These are phyloP conservation scores for Alternaria rosae DNA, from an alignment of 2,329 filamentous ascomycete species.

Conservation along the genomic window DNA sequence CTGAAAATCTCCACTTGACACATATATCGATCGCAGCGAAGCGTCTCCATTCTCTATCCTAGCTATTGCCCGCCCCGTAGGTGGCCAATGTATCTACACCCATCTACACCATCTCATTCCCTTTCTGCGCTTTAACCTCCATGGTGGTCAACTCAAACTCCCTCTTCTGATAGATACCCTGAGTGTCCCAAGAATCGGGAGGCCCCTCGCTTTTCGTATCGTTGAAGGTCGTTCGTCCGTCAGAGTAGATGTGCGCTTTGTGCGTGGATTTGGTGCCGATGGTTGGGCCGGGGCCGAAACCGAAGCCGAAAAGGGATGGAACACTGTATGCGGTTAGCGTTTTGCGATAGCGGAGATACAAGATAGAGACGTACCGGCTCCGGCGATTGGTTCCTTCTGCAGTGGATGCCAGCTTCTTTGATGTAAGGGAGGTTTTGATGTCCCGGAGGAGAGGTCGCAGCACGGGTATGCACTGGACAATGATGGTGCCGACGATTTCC, in stretches of 20 bases:
- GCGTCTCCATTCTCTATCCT: constrained; percentile 7
- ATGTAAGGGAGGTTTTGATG: constrained; percentile 50
- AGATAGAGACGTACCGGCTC: constrained; percentile 23
- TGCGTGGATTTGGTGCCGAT: constrained; percentile 21
- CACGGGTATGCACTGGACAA: constrained; percentile 63
- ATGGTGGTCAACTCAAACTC: constrained; percentile 35
- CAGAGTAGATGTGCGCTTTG: constrained; percentile 31
- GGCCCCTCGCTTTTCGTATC: constrained; percentile 20
- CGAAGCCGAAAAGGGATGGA: constrained; percentile 13
- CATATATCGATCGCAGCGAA: constrained; percentile 2
- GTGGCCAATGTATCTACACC: background rate
- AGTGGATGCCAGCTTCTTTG: constrained; percentile 37
- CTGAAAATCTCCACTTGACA: background rate
- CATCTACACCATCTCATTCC: constrained; percentile 6
- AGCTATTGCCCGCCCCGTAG: background rate
- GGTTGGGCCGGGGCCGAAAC: constrained; percentile 14
- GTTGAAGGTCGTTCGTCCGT: constrained; percentile 22
- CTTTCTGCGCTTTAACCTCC: constrained; percentile 18
- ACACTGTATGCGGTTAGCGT: constrained; percentile 2
- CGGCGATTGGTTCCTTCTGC: constrained; percentile 14
- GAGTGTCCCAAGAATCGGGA: constrained; percentile 33
- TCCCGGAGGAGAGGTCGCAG: constrained; percentile 58
- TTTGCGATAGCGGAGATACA: background rate
- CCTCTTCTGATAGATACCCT: constrained; percentile 34
- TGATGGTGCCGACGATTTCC: constrained; percentile 62